phyloP scores from a whole-genome alignment of 331 rosid species.

The Quercus phellos region DNA sequence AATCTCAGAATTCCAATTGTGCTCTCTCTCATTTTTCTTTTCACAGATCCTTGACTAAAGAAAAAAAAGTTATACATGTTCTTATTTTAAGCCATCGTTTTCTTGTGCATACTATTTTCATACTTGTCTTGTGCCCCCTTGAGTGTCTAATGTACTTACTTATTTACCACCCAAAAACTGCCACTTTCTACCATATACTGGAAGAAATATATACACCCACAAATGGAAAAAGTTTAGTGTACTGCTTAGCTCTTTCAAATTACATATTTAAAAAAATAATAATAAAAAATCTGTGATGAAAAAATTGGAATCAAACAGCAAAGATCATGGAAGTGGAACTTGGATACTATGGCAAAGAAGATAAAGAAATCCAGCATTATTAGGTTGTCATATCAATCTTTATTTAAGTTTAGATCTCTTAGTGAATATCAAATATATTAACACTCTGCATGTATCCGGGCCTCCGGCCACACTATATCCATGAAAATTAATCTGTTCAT shows the following conservation, averaged over 20 bases:
- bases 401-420: not conserved
- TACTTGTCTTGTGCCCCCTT: no score
- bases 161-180: no score
- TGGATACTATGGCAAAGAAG: not conserved
- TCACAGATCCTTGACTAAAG: not conserved
- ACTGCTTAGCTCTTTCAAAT: not conserved
- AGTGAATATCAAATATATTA: not conserved
- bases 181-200: not conserved
- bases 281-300: not conserved
- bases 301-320: not conserved
- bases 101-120: not conserved
- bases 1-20: not conserved
- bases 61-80: not conserved
- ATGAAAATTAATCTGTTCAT: not conserved
- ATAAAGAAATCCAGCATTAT: not conserved
- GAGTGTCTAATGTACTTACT: no score
- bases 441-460: not conserved
- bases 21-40: not conserved
- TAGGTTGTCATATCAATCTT: not conserved
- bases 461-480: not conserved
- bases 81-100: not conserved
- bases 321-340: not conserved
- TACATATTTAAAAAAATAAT: not conserved
- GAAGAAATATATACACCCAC: not conserved
- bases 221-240: not conserved